Base-by-base conservation (phyloP, 768 basidiomycete genomes). In the Tricholoma furcatifolium region DNA sequence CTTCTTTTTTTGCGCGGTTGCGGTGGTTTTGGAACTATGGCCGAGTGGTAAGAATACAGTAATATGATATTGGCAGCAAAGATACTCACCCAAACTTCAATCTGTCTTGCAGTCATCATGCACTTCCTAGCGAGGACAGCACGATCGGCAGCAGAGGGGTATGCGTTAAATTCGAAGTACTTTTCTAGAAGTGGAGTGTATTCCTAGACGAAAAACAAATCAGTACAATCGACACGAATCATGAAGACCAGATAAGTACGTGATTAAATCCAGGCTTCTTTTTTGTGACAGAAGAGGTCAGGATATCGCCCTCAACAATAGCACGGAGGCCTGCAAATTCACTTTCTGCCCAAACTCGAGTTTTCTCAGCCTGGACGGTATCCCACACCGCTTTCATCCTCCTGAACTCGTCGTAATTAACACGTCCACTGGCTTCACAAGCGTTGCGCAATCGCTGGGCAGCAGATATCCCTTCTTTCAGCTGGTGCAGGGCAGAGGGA, bases 11-110 rank as follows among this genome's bases (percentile, higher is more conserved):
- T 0, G 70, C 67, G 10, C 75, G 71, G 44, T 66, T 70, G 6
- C 82, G 74, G 21, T 75, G 76, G 38, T 83, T 83, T 67, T 83
- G 81, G 49, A 83, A 83, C 81, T 83, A 45, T 3, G 6, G 5
- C 7, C 4, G 7, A 38, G 17, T 11, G 36, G 0, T 43, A 4
- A 21, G n/a, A 34, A 36, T n/a, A 24, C 23, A 2, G 12, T 18
- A 27, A 27, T 4, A 7, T 27, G 24, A 23, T 14, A 15, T 14
- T 42, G 10, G 12, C 11, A 9, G 6, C 23, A 17, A 32, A 24
- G 11, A 23, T n/a, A 24, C 73, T 1, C 51, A 82, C 82, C 82
- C 82, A 83, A 40, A 81, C 76, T 62, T 80, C 75, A 6, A 84
- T 80, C 49, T 83, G 81, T 0, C 74, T 50, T 0, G 62, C 60